Percentiles rank a stretch among this genome's conserved stretches.
Evolutionary conservation across 148 eudicot genomes (phyloP).

Genomic region (Rhododendron griersonianum): DNA sequence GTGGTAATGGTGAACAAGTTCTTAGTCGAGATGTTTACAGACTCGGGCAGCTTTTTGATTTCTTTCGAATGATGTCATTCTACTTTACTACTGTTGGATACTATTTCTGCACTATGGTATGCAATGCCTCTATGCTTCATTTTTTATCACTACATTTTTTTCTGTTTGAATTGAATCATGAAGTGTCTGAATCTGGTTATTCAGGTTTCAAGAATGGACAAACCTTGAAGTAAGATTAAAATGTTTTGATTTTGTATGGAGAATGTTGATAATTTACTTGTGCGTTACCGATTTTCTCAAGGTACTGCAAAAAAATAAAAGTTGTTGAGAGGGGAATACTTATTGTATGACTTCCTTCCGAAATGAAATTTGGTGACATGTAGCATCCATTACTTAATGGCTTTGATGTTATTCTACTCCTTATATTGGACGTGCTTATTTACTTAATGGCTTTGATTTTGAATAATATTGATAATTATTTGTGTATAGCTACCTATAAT

Average conservation of each 20-base stretch:
- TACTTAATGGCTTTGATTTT: not conserved
- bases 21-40: constrained; percentile 95
- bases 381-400: not conserved
- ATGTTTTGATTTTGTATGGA: not conserved
- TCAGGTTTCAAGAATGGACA: not conserved
- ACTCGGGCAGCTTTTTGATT: constrained; percentile 96
- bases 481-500: too few species aligned
- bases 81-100: constrained; percentile 94
- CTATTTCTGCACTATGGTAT: constrained; percentile 97
- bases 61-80: constrained; percentile 97
- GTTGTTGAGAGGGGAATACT: not conserved
- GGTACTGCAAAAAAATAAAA: not conserved
- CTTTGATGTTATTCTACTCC: not conserved
- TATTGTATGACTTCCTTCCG: not conserved
- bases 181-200: not conserved
- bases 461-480: too few species aligned
- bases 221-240: not conserved
- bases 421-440: not conserved
- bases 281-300: not conserved
- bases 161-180: not conserved
- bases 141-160: not conserved
- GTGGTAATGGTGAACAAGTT: constrained; percentile 99
- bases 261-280: not conserved
- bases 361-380: not conserved
- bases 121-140: constrained; percentile 7